Evolutionary conservation across 345 rosid species (phyloP), one percentile per base, ranked within the genome.

Genomic region (Cardiospermum halicacabum): DNA sequence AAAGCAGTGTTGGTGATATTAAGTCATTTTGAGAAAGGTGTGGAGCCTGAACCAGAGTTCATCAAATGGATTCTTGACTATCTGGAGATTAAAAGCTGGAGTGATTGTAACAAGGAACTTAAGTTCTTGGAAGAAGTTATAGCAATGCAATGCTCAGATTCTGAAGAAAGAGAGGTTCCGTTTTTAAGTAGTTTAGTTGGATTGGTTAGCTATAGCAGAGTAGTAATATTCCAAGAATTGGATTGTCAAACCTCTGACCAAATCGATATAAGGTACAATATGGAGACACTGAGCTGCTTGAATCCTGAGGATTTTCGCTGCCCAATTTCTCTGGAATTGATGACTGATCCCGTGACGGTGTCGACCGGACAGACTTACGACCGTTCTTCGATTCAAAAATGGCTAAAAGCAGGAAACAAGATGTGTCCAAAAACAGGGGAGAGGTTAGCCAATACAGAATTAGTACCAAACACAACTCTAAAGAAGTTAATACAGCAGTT

Each of bases 351-450:
- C 0, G 92, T 92, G 28, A 85, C 90, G 0, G 74, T 89, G 26
- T 78, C 88, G 1, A 92, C 96, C 0, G 98, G 98, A 12, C 96
- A 92, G 63, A 89, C 95, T 3, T 92, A 92, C 40, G 95, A 92
- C 62, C 90, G 98, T 32, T 74, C 82, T 66, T 92, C 98, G 11
- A 92, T 92, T 47, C 75, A 77, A 1, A 84, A 80, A 77, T 89
- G 96, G 98, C 78, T 92, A 49, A 78, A 86, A 72, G 79, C 92
- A 30, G 96, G 96, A 27, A 85, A 89, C 48, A 21, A 47, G 19
- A 73, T 64, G 26, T 92, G 98, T 75, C 98, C 98, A n/a, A 89
- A 84, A 74, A 85, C 96, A 51, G 87, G 95, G 47, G 88, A 84
- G 84, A 77, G 60, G 68, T 80, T 92, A 18, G 18, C 67, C 0